A percentile compares a stretch with the other conserved stretches of the same genome.
Conservation (phyloP, 2,329 filamentous ascomycete species). For the Penicillium sp. region DNA sequence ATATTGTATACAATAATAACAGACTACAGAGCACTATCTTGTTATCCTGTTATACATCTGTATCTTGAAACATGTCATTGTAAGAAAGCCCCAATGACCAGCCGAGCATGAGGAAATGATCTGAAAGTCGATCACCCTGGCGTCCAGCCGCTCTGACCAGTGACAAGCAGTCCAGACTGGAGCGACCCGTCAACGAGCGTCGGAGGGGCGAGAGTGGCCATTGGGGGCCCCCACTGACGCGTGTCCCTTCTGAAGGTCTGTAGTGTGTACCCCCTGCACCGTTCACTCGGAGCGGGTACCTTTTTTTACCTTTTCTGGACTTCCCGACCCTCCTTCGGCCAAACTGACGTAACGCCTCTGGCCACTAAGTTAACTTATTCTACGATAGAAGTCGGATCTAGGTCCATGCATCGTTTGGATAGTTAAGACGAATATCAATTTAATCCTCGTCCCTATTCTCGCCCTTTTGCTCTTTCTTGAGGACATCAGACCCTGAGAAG, state of each 20-base stretch:
- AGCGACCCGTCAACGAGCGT: constrained; percentile 14
- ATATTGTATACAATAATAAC: too few species aligned
- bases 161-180: background rate
- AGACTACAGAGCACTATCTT: too few species aligned
- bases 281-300: background rate
- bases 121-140: constrained; percentile 21
- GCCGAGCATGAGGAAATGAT: constrained; percentile 21
- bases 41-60: too few species aligned
- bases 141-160: constrained; percentile 13
- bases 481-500: constrained; percentile 14
- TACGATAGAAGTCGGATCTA: background rate
- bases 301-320: background rate
- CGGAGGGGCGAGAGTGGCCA: constrained; percentile 16
- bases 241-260: constrained; percentile 13
- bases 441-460: too few species aligned
- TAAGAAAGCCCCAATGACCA: background rate
- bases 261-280: background rate
- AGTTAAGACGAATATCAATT: background rate
- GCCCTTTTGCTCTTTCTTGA: background rate
- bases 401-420: background rate
- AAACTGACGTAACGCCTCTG: background rate
- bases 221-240: constrained; percentile 22
- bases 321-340: background rate
- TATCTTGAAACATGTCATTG: too few species aligned
- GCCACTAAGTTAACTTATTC: background rate